phyloP scores from a whole-genome alignment of 345 rosid species.

The Orychophragmus violaceus region DNA sequence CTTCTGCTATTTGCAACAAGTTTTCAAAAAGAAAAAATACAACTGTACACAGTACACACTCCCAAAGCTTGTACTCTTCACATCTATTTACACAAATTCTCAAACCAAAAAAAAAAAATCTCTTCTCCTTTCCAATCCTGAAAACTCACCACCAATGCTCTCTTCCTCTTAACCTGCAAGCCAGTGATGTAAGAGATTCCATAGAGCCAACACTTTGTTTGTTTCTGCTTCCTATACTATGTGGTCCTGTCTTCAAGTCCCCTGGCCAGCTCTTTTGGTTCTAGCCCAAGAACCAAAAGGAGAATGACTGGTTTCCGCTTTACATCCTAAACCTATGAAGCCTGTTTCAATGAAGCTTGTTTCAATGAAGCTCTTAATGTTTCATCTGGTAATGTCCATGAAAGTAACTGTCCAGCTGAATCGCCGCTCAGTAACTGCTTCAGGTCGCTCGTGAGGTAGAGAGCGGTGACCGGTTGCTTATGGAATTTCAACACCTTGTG shows the following conservation, averaged over 20 bases:
- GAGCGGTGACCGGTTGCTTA: conserved; percentile 81
- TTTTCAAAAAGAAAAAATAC: conserved; percentile 19
- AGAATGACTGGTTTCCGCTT: conserved; percentile 15
- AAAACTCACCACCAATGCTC: conserved; percentile 23
- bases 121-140: conserved; percentile 9
- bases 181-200: conserved; percentile 14
- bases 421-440: conserved; percentile 96
- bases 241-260: conserved; percentile 11
- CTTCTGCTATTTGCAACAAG: conserved; percentile 24
- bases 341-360: conserved; percentile 24
- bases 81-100: conserved; percentile 30
- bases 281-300: conserved; percentile 19
- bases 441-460: conserved; percentile 64
- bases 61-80: conserved; percentile 24
- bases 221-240: conserved; percentile 25
- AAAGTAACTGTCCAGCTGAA: conserved; percentile 69
- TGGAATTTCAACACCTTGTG: conserved; percentile 81
- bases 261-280: conserved; percentile 24
- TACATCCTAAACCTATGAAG: conserved; percentile 17
- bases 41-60: conserved; percentile 31
- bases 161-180: conserved; percentile 5
- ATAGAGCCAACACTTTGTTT: conserved; percentile 6
- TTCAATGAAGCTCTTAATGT: conserved; percentile 47
- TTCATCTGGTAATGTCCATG: conserved; percentile 90
- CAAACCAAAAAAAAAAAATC: conserved; percentile 29